Evolutionary conservation across 164 flowering plant species (phyloP), one percentile per base, ranked within the genome.

Genomic region (Tetracentron sinense): DNA sequence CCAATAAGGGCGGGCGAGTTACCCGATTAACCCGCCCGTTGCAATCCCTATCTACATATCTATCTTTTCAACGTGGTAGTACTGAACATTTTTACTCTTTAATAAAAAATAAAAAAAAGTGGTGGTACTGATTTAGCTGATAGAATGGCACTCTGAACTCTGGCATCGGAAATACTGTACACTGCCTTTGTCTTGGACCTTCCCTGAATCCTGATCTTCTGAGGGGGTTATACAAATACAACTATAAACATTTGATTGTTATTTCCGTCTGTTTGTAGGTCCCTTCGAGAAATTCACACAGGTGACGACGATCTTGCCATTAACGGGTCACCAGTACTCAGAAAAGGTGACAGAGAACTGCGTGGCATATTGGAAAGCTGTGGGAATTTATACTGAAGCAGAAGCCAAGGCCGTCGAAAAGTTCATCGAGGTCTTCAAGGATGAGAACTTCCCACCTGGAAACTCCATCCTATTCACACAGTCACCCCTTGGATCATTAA

Each of bases 331-430:
- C 8, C 86, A 87, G 56, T 93, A 87, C 75, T 74, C 96, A 4
- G 89, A 81, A 64, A 93, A 90, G 77, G 98, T 90, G 54, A 30
- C 79, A 2, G 96, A 93, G 79, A 93, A 89, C 60, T 87, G 91
- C 44, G 80, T 81, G 0, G 81, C 83, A 0, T n/a, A 42, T 38
- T 85, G 83, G 97, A 87, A 90, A 68, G 62, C 89, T 0, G 11
- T 77, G 0, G 98, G 94, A 38, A 54, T 60, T 15, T 86, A 78
- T 78, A 81, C 81, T 0, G 93, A 90, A 22, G 87, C 76, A 26
- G 94, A 87, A 64, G 84, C 79, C 29, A 65, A 78, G 73, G 96
- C 95, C 25, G 64, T 81, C 7, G 83, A 87, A 31, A 69, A 85
- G 63, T 87, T 90, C 65, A 60, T 73, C 4, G 78, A 87, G 30